Evolutionary conservation across 768 basidiomycete genomes (phyloP).

Genomic region (Symmetrospora coprosmae): DNA sequence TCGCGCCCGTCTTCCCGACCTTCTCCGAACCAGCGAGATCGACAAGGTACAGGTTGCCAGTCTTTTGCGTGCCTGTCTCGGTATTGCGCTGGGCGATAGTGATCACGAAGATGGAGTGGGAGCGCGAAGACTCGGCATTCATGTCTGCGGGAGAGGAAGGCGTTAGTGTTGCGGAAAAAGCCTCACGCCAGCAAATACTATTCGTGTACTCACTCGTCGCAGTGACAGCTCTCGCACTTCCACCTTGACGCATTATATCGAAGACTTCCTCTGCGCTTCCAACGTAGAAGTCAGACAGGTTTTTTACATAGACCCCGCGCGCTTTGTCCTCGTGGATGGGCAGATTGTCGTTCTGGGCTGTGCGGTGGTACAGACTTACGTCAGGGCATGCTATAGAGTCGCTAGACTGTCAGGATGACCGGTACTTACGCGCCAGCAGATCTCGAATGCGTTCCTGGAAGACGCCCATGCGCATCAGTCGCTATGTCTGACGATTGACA

Average conservation of each 20-base stretch:
- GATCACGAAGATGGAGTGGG: constrained; percentile 96
- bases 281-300: constrained; percentile 93
- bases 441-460: constrained; percentile 69
- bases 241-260: constrained; percentile 96
- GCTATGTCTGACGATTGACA: background rate
- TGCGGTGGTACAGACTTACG: background rate
- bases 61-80: constrained; percentile 88
- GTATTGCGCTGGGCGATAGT: constrained; percentile 94
- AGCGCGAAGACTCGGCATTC: constrained; percentile 98
- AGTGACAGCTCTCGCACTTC: constrained; percentile 74
- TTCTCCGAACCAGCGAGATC: constrained; percentile 98
- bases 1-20: constrained; percentile 97
- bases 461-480: no score
- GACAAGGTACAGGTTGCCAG: constrained; percentile 89
- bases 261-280: constrained; percentile 89
- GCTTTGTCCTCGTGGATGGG: constrained; percentile 98
- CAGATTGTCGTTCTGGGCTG: constrained; percentile 92
- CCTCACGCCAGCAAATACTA: no score
- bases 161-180: no score
- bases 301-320: constrained; percentile 94
- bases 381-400: background rate
- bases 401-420: background rate
- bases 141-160: constrained; percentile 54
- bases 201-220: constrained; percentile 60
- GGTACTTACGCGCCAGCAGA: constrained; percentile 72